These are phyloP conservation scores for Barbarea vulgaris DNA, from an alignment of 345 rosid species.

Conservation along the genomic window DNA sequence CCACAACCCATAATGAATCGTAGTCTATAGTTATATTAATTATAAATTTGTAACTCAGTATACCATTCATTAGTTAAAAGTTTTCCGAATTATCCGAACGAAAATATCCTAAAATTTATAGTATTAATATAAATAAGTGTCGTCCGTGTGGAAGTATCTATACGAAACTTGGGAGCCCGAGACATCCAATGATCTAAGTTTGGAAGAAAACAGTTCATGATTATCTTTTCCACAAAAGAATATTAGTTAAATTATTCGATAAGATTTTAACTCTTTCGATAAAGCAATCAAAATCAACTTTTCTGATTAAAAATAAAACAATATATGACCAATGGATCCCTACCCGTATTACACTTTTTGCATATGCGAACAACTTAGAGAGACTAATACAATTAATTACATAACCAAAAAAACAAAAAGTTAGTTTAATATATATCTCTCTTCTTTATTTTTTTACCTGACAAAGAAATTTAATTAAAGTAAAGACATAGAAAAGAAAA, in stretches of 20 bases:
- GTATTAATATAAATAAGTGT: conserved; percentile 12
- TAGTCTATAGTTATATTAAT: background rate
- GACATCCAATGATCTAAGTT: conserved; percentile 26
- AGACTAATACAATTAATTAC: conserved; percentile 29
- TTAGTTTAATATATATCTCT: conserved; percentile 24
- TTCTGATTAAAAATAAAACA: conserved; percentile 1
- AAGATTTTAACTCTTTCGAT: conserved; percentile 37
- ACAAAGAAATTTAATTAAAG: conserved; percentile 29
- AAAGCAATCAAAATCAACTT: conserved; percentile 41
- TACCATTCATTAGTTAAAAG: background rate
- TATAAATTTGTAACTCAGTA: background rate
- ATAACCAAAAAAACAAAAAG: background rate
- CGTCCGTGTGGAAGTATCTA: conserved; percentile 35
- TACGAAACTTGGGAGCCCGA: conserved; percentile 35
- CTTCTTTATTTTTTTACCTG: conserved; percentile 30
- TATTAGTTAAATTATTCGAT: conserved; percentile 25
- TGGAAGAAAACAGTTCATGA: conserved; percentile 31
- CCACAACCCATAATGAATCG: background rate
- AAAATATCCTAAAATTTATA: conserved; percentile 5
- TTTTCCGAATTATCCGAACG: background rate
- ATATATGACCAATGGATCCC: conserved; percentile 34
- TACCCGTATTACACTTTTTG: conserved; percentile 40
- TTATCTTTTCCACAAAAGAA: conserved; percentile 13
- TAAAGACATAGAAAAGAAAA: conserved; percentile 33
- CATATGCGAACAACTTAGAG: conserved; percentile 42